Evolutionary conservation across 768 basidiomycete species (phyloP), one percentile per base, ranked within the genome.

Genomic region (Kondoa subrosea): DNA sequence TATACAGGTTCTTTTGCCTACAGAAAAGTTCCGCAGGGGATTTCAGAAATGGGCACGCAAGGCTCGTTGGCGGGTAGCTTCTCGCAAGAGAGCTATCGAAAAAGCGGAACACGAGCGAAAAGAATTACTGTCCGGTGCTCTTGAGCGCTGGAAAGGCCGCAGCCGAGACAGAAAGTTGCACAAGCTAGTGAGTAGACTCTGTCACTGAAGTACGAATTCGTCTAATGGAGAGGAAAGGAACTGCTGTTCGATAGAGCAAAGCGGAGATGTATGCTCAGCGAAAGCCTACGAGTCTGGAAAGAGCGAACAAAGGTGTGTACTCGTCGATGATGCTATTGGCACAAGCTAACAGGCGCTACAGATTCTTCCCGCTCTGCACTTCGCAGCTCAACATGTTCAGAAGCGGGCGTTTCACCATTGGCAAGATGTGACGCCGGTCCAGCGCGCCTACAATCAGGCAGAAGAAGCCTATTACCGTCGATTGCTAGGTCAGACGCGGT

Each of bases 331-430:
- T 40, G n/a, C 33, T n/a, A 32, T 3, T 31, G 3, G 4, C 14
- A 15, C 32, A 34, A 32, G 17, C 64, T 26, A 21, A 25, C 60
- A 4, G 1, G 16, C 3, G 16, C 4, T 16, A 30, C 64, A 69
- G 68, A 66, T 56, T 27, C 32, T 69, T 17, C 68, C 68, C 31
- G 68, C 68, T 8, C 67, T 69, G 1, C 66, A 62, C 17, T 69
- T 59, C 56, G 56, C 57, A 32, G 26, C 12, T 2, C 66, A 66
- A 29, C 2, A 64, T 26, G 25, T 34, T 4, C 65, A 56, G 2
- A 34, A 27, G 21, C 21, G 40, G 4, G 57, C 56, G 26, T 34
- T 69, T 12, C 3, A 15, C 14, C 64, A 34, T 17, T 69, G 68
- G 68, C 64, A 57, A n/a, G n/a, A 25, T 16, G 34, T 27, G 4